Percentiles rank a stretch among this genome's conserved stretches.
phyloP scores from a whole-genome alignment of 371 early-diverging fungal species.

The Haplosporangium sp. region DNA sequence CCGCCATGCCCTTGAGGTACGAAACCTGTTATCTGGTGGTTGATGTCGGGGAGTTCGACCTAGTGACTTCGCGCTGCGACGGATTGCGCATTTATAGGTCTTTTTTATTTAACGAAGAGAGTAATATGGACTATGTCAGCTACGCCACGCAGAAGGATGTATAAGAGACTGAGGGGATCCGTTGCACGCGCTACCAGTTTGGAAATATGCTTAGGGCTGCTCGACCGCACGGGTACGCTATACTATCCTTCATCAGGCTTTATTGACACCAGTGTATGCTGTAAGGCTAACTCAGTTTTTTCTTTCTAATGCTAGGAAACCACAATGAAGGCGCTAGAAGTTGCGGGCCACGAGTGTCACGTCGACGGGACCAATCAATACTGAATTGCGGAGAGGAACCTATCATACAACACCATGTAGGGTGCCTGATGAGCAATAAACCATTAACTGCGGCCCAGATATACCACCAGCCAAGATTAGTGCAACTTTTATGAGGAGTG shows the following conservation, averaged over 20 bases:
- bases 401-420: slow-evolving; percentile 16
- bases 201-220: slow-evolving; percentile 17
- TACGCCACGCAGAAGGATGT: too few relatives aligned
- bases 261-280: slow-evolving; percentile 3
- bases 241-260: background rate
- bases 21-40: slow-evolving; percentile 19
- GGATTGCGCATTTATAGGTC: too few relatives aligned
- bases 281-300: slow-evolving; percentile 11
- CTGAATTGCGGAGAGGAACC: slow-evolving; percentile 6
- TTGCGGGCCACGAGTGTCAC: slow-evolving; percentile 11
- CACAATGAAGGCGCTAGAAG: slow-evolving; percentile 10
- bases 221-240: slow-evolving; percentile 15
- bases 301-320: slow-evolving; percentile 9
- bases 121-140: too few relatives aligned
- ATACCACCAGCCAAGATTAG: too few relatives aligned
- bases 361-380: slow-evolving; percentile 8
- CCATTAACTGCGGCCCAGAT: too few relatives aligned
- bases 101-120: too few relatives aligned
- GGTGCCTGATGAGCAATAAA: slow-evolving; percentile 16
- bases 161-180: too few relatives aligned
- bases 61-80: slow-evolving; percentile 16
- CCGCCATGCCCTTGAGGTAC: slow-evolving; percentile 17
- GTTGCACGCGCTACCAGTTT: too few relatives aligned
- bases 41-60: slow-evolving; percentile 13
- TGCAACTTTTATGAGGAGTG: too few relatives aligned